Base-by-base conservation (phyloP, 805 yeast genomes). In the Candida dajiaensis region DNA sequence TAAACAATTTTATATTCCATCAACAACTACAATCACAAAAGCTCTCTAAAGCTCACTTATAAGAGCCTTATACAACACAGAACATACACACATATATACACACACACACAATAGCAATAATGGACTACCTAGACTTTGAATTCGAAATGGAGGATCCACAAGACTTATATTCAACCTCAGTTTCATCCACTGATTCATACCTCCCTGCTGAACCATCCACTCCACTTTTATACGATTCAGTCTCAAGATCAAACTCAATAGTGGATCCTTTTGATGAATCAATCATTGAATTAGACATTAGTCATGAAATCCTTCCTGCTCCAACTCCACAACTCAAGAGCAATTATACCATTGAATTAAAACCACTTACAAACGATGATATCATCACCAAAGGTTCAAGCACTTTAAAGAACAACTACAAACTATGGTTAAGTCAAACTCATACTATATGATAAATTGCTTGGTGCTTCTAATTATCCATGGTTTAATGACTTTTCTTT, bases 171-270 rank as follows among this genome's bases (percentile, higher is more conserved):
- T 50, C 59, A 4, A 42, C 49, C 36, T 57, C 61, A 3, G 35
- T 53, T 19, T 54, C 58, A n/a, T 42, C 52, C 4, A 40, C 53
- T n/a, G 44, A 40, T 5, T 52, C 61, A 7, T 55, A 11, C 42
- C 51, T 6, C 55, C n/a, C 51, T 1, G 45, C 46, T 16, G 61
- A 56, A 40, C 53, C 50, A 8, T 43, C 48, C 18, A 56, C 62
- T 16, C 63, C 63, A 3, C 47, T 59, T 16, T 45, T 59, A 22
- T 59, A 59, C 48, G 59, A 59, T 37, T 56, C 62, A 15, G 45
- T 53, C 36, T 42, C 53, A 11, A 43, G 47, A 21, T 52, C 60
- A 13, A 52, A 45, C 15, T 40, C 52, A 21, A 44, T 48, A 19
- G 42, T 42, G 25, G 47, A 45, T 10, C 48, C 46, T 16, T 43